Evolutionary conservation across 139 green algal genomes (phyloP).

Genomic region (Eudorina sp.): DNA sequence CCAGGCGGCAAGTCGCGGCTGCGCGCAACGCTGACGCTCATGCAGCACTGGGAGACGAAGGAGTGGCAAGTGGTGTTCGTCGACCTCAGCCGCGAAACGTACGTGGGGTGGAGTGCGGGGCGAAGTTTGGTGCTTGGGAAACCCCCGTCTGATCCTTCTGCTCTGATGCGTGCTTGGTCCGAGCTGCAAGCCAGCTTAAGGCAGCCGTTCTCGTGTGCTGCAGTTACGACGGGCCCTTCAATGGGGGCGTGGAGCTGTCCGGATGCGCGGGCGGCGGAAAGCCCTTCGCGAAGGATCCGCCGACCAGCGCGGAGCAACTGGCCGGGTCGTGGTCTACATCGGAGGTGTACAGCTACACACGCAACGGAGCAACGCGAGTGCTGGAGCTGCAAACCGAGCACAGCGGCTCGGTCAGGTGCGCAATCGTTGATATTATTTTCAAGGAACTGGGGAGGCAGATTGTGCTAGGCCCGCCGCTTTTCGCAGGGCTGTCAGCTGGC

Average conservation of each 20-base stretch:
- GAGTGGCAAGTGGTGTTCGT: constrained; percentile 52
- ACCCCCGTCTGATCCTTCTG: too few species aligned
- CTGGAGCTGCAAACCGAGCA: constrained; percentile 14
- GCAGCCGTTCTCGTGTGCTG: too few species aligned
- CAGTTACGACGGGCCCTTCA: constrained; percentile 66
- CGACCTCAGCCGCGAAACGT: constrained; percentile 68
- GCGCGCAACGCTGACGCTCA: constrained; percentile 64
- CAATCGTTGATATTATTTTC: too few species aligned
- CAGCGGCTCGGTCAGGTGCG: background rate
- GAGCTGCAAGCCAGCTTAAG: too few species aligned
- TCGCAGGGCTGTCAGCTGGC: too few species aligned
- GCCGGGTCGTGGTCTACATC: constrained; percentile 47
- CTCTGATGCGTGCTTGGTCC: too few species aligned
- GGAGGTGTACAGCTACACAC: background rate
- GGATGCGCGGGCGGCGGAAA: constrained; percentile 72
- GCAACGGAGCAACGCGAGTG: background rate
- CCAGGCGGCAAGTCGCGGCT: constrained; percentile 41
- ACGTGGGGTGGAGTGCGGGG: too few species aligned
- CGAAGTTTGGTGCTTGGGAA: too few species aligned
- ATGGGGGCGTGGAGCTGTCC: constrained; percentile 63
- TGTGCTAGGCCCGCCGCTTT: too few species aligned
- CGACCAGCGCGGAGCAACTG: constrained; percentile 39
- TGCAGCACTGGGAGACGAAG: constrained; percentile 37
- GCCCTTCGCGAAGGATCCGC: constrained; percentile 53
- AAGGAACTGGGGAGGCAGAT: too few species aligned